Conservation (phyloP, 495 filamentous ascomycete genomes). For the Lophiostoma macrostomum region DNA sequence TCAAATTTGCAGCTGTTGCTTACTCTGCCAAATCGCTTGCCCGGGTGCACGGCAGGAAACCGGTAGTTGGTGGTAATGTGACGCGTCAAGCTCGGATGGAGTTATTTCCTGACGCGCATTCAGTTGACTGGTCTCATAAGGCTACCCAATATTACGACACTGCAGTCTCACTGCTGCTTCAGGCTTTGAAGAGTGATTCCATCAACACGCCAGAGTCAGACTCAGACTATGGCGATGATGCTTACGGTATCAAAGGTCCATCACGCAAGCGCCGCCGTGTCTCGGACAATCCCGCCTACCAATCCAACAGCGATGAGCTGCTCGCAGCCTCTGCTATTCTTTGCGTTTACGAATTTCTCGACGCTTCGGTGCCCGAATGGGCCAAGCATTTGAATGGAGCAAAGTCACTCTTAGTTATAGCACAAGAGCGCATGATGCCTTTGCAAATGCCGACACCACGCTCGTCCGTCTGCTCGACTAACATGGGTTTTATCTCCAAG, state of each 20-base stretch:
- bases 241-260: neutral
- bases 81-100: constrained; percentile 53
- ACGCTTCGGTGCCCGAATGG: constrained; percentile 60
- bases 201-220: constrained; percentile 12
- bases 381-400: constrained; percentile 63
- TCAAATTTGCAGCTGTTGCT: constrained; percentile 60
- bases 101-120: constrained; percentile 46
- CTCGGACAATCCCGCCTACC: constrained; percentile 44
- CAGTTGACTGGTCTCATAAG: constrained; percentile 54
- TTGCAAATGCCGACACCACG: constrained; percentile 47
- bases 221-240: constrained; percentile 37
- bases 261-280: constrained; percentile 39
- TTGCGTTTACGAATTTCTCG: constrained; percentile 63
- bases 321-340: constrained; percentile 62
- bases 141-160: constrained; percentile 62
- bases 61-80: constrained; percentile 49
- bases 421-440: constrained; percentile 63
- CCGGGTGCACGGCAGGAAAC: constrained; percentile 51
- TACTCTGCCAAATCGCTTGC: constrained; percentile 62
- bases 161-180: constrained; percentile 60
- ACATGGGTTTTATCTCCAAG: constrained; percentile 47
- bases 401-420: constrained; percentile 60
- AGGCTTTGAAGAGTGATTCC: constrained; percentile 51
- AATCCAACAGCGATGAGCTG: constrained; percentile 57
- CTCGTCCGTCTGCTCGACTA: constrained; percentile 15